These are phyloP conservation scores for Arxiozyma heterogenica DNA, from an alignment of 1,139 yeast genomes.

Conservation along the genomic window DNA sequence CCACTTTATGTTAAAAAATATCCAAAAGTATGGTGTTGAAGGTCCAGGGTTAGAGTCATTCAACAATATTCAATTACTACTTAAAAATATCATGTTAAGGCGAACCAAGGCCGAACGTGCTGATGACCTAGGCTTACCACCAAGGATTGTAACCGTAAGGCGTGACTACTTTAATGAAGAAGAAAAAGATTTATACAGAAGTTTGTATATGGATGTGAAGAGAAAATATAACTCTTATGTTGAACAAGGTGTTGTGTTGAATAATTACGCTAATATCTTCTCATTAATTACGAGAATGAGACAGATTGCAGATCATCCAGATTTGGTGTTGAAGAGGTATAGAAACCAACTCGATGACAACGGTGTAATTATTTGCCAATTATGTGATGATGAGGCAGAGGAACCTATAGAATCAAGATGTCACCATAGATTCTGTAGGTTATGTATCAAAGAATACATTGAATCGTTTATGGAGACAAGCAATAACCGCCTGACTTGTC, in stretches of 20 bases:
- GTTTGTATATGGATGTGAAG: slow-evolving; percentile 77
- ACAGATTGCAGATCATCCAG: slow-evolving; percentile 97
- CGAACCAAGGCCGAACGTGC: slow-evolving; percentile 94
- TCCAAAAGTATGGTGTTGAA: slow-evolving; percentile 71
- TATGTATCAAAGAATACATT: slow-evolving; percentile 82
- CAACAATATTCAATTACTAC: slow-evolving; percentile 58
- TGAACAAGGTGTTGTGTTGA: slow-evolving; percentile 88
- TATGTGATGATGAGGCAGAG: slow-evolving; percentile 97
- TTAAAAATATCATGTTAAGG: slow-evolving; percentile 78
- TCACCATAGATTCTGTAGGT: slow-evolving; percentile 84
- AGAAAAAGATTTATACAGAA: slow-evolving; percentile 82
- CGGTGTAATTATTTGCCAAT: slow-evolving; percentile 74
- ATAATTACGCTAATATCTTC: slow-evolving; percentile 93
- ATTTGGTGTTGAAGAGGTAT: slow-evolving; percentile 69
- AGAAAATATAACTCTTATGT: slow-evolving; percentile 77
- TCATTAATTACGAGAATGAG: slow-evolving; percentile 95
- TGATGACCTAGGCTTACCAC: slow-evolving; percentile 94
- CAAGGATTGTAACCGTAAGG: slow-evolving; percentile 81
- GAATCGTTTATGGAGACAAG: slow-evolving; percentile 68
- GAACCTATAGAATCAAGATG: slow-evolving; percentile 93
- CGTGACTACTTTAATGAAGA: slow-evolving; percentile 84
- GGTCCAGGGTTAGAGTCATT: slow-evolving; percentile 78
- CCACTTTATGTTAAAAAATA: slow-evolving; percentile 87
- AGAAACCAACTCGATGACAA: slow-evolving; percentile 34
- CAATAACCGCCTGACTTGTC: slow-evolving; percentile 61